phyloP scores from a whole-genome alignment of 495 filamentous ascomycete species.

The Daldinia vernicosa region DNA sequence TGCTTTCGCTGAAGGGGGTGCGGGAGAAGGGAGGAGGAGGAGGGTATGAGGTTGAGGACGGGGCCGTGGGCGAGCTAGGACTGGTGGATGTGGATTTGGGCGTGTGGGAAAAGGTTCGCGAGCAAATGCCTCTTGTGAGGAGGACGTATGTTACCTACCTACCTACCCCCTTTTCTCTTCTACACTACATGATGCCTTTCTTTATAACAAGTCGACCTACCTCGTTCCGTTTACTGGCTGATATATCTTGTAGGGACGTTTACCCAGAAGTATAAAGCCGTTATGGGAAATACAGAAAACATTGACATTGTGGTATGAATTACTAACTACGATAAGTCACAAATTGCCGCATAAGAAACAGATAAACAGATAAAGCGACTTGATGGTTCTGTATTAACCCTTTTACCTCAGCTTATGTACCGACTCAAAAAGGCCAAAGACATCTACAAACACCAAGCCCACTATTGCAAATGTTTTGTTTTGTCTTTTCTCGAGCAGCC shows the following conservation, averaged over 20 bases:
- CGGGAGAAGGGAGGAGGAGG: constrained; percentile 43
- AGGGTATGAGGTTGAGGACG: constrained; percentile 49
- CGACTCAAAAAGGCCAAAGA: constrained; percentile 19
- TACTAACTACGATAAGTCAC: neutral
- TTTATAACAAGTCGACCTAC: neutral
- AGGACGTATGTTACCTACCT: constrained; percentile 46
- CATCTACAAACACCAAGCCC: constrained; percentile 28
- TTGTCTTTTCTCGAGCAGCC: neutral
- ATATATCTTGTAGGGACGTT: constrained; percentile 58
- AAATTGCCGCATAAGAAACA: neutral
- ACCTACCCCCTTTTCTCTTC: neutral
- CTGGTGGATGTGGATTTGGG: constrained; percentile 59
- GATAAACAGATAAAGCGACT: constrained; percentile 4
- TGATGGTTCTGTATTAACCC: constrained; percentile 32
- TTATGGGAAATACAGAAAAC: neutral
- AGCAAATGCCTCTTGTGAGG: constrained; percentile 70
- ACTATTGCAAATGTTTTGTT: neutral
- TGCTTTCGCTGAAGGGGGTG: constrained; percentile 69
- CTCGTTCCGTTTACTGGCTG: neutral
- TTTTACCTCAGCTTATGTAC: constrained; percentile 21
- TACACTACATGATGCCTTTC: neutral
- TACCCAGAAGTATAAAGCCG: constrained; percentile 64
- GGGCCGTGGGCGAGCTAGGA: constrained; percentile 55
- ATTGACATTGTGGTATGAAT: neutral
- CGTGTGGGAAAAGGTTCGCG: constrained; percentile 58